A percentile compares a stretch with the other conserved stretches of the same genome.
Evolutionary conservation across 1,139 yeast species (phyloP).

Genomic region (Kluyveromyces marxianus): DNA sequence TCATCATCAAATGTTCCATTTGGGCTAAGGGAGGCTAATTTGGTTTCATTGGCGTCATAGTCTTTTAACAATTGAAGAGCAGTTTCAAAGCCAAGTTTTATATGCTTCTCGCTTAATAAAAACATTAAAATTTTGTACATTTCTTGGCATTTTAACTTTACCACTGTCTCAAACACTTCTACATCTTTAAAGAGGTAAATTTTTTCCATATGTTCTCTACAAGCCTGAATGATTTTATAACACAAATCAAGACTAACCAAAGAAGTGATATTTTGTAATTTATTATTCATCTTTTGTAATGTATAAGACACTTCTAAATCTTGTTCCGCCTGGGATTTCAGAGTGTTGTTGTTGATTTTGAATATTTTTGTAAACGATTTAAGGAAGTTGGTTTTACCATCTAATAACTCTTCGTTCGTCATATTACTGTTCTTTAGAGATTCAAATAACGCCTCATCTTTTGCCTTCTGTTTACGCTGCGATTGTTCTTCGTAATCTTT

Average conservation of each 20-base stretch:
- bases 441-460: slow-evolving; percentile 21
- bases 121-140: slow-evolving; percentile 62
- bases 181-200: slow-evolving; percentile 23
- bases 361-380: slow-evolving; percentile 56
- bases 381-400: slow-evolving; percentile 35
- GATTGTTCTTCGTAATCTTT: slow-evolving; percentile 31
- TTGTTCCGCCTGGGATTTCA: slow-evolving; percentile 32
- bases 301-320: slow-evolving; percentile 47
- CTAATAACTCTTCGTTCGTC: slow-evolving; percentile 23
- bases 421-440: slow-evolving; percentile 16
- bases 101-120: slow-evolving; percentile 62
- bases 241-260: slow-evolving; percentile 41
- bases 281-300: slow-evolving; percentile 41
- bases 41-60: slow-evolving; percentile 57
- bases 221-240: slow-evolving; percentile 36
- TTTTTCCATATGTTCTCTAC: slow-evolving; percentile 37
- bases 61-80: slow-evolving; percentile 64
- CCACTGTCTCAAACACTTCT: slow-evolving; percentile 18
- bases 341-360: slow-evolving; percentile 38
- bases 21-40: slow-evolving; percentile 21
- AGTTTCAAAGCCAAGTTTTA: slow-evolving; percentile 73
- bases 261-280: slow-evolving; percentile 37
- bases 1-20: slow-evolving; percentile 15
- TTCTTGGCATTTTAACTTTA: slow-evolving; percentile 39
- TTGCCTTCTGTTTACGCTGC: slow-evolving; percentile 23